phyloP scores from a whole-genome alignment of 2,329 filamentous ascomycete species.

The Phyllosticta capitalensis region DNA sequence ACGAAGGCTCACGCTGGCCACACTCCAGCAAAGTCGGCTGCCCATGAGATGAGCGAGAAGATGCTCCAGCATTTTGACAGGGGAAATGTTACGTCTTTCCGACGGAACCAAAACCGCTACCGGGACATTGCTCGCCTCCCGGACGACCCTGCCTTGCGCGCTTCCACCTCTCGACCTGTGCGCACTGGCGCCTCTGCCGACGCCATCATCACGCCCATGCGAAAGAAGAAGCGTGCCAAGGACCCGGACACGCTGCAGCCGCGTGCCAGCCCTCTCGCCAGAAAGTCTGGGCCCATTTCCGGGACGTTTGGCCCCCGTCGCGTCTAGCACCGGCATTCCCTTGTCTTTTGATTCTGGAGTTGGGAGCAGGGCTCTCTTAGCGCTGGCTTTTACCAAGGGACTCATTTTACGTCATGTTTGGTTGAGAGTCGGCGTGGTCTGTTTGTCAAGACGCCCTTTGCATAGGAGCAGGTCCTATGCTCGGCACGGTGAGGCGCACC shows the following conservation, averaged over 20 bases:
- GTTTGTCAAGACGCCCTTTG: background rate
- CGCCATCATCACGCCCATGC: constrained; percentile 29
- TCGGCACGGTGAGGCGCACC: background rate
- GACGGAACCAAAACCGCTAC: constrained; percentile 30
- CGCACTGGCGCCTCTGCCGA: constrained; percentile 31
- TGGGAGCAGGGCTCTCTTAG: background rate
- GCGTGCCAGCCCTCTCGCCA: constrained; percentile 7
- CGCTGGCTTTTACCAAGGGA: background rate
- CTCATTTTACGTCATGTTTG: background rate
- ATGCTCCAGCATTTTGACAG: constrained; percentile 29
- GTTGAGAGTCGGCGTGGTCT: background rate
- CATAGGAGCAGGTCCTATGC: background rate
- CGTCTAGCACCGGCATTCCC: background rate
- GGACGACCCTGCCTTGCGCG: constrained; percentile 26
- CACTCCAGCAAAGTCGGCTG: constrained; percentile 19
- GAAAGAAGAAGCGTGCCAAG: constrained; percentile 19
- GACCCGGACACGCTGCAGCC: background rate
- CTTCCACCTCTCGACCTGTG: constrained; percentile 27
- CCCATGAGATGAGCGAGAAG: constrained; percentile 11
- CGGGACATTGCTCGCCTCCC: constrained; percentile 29
- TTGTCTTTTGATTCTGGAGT: background rate
- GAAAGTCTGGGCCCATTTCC: constrained; percentile 7
- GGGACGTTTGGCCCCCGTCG: constrained; percentile 6
- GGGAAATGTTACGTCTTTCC: constrained; percentile 35
- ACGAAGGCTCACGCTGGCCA: constrained; percentile 21